Evolutionary conservation across 257 asterid genomes (phyloP).

Genomic region (Anisodus acutangulus): DNA sequence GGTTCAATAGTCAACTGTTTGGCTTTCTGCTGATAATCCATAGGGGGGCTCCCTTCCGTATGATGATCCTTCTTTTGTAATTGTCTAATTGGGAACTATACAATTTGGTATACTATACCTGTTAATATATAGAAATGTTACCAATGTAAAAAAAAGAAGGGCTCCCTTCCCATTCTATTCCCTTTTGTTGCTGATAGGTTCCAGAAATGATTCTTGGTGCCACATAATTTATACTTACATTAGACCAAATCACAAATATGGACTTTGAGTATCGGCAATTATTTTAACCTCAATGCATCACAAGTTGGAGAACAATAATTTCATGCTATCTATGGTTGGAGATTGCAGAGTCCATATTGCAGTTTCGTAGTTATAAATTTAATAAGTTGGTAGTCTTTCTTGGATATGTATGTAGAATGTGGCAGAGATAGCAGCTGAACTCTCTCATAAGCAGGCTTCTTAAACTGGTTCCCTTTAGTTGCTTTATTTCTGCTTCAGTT

Average conservation of each 20-base stretch:
- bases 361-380: background rate
- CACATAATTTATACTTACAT: background rate
- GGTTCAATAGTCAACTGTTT: background rate
- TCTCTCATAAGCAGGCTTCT: background rate
- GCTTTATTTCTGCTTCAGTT: conserved; percentile 9
- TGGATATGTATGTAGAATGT: background rate
- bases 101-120: too few species aligned
- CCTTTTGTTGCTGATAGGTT: background rate
- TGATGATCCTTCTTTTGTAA: too few species aligned
- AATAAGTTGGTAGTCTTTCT: background rate
- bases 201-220: background rate
- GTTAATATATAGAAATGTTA: too few species aligned
- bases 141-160: too few species aligned
- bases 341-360: background rate
- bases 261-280: background rate
- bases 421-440: background rate
- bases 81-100: too few species aligned
- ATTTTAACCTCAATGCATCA: background rate
- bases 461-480: background rate
- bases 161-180: conserved; percentile 9
- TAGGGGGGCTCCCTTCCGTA: too few species aligned
- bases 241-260: conserved; percentile 21
- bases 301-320: background rate
- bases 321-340: background rate
- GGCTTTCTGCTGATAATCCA: background rate